A percentile compares a stretch with the other conserved stretches of the same genome.
phyloP scores from a whole-genome alignment of 2,329 filamentous ascomycete species.

The Davidsoniella neocaledoniae region DNA sequence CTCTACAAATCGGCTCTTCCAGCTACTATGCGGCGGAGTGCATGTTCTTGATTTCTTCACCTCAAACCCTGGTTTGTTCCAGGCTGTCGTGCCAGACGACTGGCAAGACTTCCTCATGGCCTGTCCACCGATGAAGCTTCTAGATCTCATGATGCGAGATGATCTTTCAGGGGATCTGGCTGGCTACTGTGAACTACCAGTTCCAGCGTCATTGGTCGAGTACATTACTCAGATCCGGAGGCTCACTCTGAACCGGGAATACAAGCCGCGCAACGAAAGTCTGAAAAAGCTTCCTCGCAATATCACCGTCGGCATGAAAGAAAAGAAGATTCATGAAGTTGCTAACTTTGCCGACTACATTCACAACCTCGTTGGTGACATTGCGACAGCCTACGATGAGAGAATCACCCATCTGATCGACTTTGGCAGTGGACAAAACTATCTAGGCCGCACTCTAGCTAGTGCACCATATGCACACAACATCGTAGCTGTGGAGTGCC shows the following conservation, averaged over 20 bases:
- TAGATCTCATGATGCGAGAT: slow-evolving; percentile 68
- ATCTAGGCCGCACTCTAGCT: slow-evolving; percentile 75
- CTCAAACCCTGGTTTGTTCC: slow-evolving; percentile 65
- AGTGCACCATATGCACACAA: slow-evolving; percentile 71
- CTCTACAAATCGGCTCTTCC: slow-evolving; percentile 57
- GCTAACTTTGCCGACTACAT: slow-evolving; percentile 79
- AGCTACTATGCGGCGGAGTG: slow-evolving; percentile 86
- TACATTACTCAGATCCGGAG: slow-evolving; percentile 59
- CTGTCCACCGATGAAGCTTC: slow-evolving; percentile 54
- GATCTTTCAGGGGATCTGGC: slow-evolving; percentile 34
- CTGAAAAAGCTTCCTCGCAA: slow-evolving; percentile 47
- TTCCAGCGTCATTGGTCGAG: slow-evolving; percentile 42
- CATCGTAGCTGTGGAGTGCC: slow-evolving; percentile 81
- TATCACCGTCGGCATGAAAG: slow-evolving; percentile 80
- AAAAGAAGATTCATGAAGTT: slow-evolving; percentile 92
- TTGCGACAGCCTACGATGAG: slow-evolving; percentile 37
- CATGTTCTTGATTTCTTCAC: slow-evolving; percentile 97
- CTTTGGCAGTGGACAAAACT: slow-evolving; percentile 94
- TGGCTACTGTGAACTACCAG: slow-evolving; percentile 16
- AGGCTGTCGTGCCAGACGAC: slow-evolving; percentile 54
- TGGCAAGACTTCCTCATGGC: slow-evolving; percentile 68
- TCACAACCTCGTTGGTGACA: slow-evolving; percentile 37
- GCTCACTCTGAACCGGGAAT: slow-evolving; percentile 49
- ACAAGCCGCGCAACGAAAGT: slow-evolving; percentile 27
- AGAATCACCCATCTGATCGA: slow-evolving; percentile 78